Percentiles rank a stretch among this genome's conserved stretches.
Evolutionary conservation across 257 asterid genomes (phyloP).

Genomic region (Solanum verrucosum): DNA sequence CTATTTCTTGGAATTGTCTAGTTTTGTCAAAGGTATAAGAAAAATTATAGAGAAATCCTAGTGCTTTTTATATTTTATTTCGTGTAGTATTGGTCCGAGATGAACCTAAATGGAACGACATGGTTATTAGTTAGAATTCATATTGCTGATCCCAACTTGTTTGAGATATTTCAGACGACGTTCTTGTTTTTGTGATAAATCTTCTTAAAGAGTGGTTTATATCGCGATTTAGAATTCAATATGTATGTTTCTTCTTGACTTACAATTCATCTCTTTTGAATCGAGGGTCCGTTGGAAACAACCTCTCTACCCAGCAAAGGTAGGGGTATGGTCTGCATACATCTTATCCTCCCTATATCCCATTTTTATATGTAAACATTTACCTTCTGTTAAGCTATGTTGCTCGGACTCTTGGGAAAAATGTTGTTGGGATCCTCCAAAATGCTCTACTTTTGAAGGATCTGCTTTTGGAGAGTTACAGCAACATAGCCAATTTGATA

Average conservation of each 20-base stretch:
- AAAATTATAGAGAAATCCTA: not conserved
- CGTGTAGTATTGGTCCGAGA: not conserved
- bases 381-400: not conserved
- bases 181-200: not conserved
- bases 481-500: too few relatives aligned
- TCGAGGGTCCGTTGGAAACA: too few relatives aligned
- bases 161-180: not conserved
- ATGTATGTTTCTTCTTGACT: not conserved
- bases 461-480: not conserved
- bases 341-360: not conserved
- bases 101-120: not conserved
- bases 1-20: not conserved
- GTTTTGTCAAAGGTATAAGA: not conserved
- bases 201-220: not conserved
- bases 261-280: too few relatives aligned
- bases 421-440: not conserved
- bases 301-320: not conserved
- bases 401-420: not conserved
- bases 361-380: not conserved
- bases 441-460: not conserved
- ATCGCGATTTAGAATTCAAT: not conserved
- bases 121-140: not conserved
- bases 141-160: not conserved
- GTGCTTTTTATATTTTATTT: not conserved
- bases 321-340: too few relatives aligned